Conservation (phyloP, 1,139 yeast species). For the Blastobotrys serpentis region DNA sequence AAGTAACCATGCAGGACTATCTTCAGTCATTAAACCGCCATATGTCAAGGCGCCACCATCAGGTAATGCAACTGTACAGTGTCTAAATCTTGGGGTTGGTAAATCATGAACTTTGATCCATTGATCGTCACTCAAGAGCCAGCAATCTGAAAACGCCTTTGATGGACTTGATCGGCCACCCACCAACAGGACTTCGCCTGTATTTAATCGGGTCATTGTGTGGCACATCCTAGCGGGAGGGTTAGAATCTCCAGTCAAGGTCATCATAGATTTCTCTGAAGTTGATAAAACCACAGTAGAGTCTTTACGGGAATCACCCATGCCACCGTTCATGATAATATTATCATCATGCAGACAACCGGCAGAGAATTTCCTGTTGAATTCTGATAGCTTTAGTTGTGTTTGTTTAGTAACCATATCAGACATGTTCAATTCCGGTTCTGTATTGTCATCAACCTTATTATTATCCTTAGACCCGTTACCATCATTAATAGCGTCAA, state of each 20-base stretch:
- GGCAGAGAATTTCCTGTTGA: slow-evolving; percentile 52
- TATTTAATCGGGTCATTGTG: slow-evolving; percentile 43
- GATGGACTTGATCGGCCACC: slow-evolving; percentile 75
- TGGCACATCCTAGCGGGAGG: slow-evolving; percentile 59
- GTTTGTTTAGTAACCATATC: neutral
- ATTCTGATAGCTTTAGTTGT: slow-evolving; percentile 6
- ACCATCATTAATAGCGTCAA: slow-evolving; percentile 49
- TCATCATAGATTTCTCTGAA: neutral
- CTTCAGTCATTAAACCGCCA: slow-evolving; percentile 47
- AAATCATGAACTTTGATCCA: slow-evolving; percentile 46
- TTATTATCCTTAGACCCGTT: neutral
- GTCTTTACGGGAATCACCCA: slow-evolving; percentile 46
- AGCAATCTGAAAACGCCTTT: slow-evolving; percentile 44
- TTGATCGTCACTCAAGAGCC: slow-evolving; percentile 34
- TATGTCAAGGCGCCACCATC: slow-evolving; percentile 46
- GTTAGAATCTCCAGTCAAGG: neutral
- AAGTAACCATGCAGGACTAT: slow-evolving; percentile 31
- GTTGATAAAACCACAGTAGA: slow-evolving; percentile 25
- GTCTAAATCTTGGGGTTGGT: slow-evolving; percentile 54
- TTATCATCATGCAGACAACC: slow-evolving; percentile 38
- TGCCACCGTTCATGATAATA: slow-evolving; percentile 55
- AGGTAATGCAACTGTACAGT: slow-evolving; percentile 44
- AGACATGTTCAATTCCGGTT: slow-evolving; percentile 2
- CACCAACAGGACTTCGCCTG: slow-evolving; percentile 43
- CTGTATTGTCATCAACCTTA: neutral